Evolutionary conservation across 805 yeast species (phyloP).

Genomic region (Blastobotrys muscicola): DNA sequence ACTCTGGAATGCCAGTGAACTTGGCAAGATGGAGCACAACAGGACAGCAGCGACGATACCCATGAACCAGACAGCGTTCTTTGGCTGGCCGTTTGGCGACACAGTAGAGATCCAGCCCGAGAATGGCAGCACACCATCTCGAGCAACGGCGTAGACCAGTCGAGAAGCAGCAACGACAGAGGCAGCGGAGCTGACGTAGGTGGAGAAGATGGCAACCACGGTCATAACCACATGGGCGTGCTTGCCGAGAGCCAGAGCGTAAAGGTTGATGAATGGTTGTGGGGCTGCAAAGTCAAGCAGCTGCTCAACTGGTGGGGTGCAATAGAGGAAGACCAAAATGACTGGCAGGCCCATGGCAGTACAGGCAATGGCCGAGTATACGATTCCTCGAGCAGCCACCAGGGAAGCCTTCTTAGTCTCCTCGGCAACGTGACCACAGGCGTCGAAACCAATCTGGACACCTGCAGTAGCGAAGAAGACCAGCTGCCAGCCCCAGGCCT

Average conservation of each 20-base stretch:
- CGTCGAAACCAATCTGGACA: slow-evolving; percentile 17
- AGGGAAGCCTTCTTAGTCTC: slow-evolving; percentile 16
- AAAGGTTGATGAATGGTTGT: slow-evolving; percentile 17
- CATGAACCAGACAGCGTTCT: slow-evolving; percentile 15
- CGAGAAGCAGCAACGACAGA: slow-evolving; percentile 19
- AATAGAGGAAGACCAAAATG: slow-evolving; percentile 13
- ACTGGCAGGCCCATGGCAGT: slow-evolving; percentile 9
- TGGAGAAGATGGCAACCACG: slow-evolving; percentile 9
- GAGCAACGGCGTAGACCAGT: slow-evolving; percentile 16
- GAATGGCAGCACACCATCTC: slow-evolving; percentile 20
- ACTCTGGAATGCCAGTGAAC: slow-evolving; percentile 16
- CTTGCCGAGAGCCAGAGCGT: slow-evolving; percentile 17
- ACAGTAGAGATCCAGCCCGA: slow-evolving; percentile 15
- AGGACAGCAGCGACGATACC: slow-evolving; percentile 15
- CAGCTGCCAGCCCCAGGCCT: slow-evolving; percentile 17
- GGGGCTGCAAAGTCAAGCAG: slow-evolving; percentile 13
- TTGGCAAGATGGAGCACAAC: slow-evolving; percentile 16
- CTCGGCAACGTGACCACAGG: slow-evolving; percentile 20
- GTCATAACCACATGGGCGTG: slow-evolving; percentile 17
- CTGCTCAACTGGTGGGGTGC: slow-evolving; percentile 14
- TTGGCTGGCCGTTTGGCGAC: slow-evolving; percentile 15
- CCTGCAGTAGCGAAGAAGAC: slow-evolving; percentile 17
- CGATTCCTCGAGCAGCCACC: slow-evolving; percentile 16
- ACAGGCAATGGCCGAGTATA: slow-evolving; percentile 16
- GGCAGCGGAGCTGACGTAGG: slow-evolving; percentile 10